Percentiles rank a stretch among this genome's conserved stretches.
phyloP scores from a whole-genome alignment of 2,329 filamentous ascomycete genomes.

The Hypoxylon sp. region DNA sequence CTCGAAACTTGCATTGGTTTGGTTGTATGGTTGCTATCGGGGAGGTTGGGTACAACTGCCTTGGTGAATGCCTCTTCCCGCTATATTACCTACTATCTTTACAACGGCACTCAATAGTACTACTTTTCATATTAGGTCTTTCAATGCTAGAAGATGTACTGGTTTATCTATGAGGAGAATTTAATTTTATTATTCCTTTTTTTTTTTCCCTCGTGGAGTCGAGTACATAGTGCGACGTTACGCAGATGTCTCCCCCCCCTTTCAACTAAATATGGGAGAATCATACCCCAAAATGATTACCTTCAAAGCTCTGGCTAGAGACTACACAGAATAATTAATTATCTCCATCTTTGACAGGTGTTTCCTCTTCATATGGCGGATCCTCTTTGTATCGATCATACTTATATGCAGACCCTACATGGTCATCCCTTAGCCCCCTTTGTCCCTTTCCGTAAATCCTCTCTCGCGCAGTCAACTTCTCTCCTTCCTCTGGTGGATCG shows the following conservation, averaged over 20 bases:
- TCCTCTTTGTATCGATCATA: constrained; percentile 74
- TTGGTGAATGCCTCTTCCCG: neutral
- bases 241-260: neutral
- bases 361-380: constrained; percentile 28
- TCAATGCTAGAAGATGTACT: neutral
- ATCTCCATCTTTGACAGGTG: constrained; percentile 1
- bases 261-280: neutral
- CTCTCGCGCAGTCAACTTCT: constrained; percentile 68
- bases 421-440: constrained; percentile 68
- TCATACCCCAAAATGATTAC: neutral
- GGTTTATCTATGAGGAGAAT: neutral
- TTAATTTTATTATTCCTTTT: neutral
- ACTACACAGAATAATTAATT: neutral
- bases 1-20: neutral
- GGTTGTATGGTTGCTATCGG: neutral
- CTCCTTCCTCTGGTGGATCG: constrained; percentile 52
- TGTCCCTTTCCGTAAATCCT: constrained; percentile 75
- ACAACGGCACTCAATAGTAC: neutral
- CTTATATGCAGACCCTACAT: constrained; percentile 71
- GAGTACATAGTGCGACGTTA: neutral
- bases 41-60: neutral
- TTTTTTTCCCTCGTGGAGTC: too few species aligned
- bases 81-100: neutral
- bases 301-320: neutral
- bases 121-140: neutral